Evolutionary conservation across 2,329 filamentous ascomycete genomes (phyloP), one percentile per base, ranked within the genome.

Genomic region (Trichophyton mentagrophytes): DNA sequence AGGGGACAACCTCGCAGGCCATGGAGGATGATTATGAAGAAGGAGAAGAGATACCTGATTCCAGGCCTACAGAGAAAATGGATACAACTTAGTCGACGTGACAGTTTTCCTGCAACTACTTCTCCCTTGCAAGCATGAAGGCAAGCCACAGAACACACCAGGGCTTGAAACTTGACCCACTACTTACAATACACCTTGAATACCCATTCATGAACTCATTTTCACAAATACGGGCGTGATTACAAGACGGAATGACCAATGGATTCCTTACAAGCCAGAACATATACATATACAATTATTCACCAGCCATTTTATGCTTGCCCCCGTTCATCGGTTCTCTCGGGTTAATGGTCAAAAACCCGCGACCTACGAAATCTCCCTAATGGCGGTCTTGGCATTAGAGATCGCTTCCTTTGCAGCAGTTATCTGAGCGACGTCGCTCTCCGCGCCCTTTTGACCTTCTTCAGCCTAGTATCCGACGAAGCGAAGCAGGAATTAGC

Each of bases 21-120:
- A 89, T 89, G 86, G 44, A 25, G 27, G 74, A 73, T n/a, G 76
- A 77, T 3, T 74, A 79, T 13, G 79, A 78, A 53, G 73, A 75
- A 64, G 74, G 71, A 38, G 74, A 84, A 57, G 79, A 83, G 62
- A 74, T 77, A 22, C 76, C 79, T 15, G 73, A 73, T 27, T 74
- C 77, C 47, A 74, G 70, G 42, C 70, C 69, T 33, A 78, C 74
- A 6, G 84, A 87, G 65, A 81, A 77, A 67, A 90, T 89, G 87
- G 87, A 89, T 76, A 88, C 76, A 53, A 77, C 76, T 13, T 77
- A 69, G 57, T 69, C 40, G 5, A 30, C 6, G 1, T 30, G 6
- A 30, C 6, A 1, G 13, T 11, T 4, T 38, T 3, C 9, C 33
- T 13, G 11, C 8, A 30, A 22, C 8, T n/a, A 25, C 40, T n/a